Conservation (phyloP, 257 asterid genomes). For the Cynanchum wilfordii region DNA sequence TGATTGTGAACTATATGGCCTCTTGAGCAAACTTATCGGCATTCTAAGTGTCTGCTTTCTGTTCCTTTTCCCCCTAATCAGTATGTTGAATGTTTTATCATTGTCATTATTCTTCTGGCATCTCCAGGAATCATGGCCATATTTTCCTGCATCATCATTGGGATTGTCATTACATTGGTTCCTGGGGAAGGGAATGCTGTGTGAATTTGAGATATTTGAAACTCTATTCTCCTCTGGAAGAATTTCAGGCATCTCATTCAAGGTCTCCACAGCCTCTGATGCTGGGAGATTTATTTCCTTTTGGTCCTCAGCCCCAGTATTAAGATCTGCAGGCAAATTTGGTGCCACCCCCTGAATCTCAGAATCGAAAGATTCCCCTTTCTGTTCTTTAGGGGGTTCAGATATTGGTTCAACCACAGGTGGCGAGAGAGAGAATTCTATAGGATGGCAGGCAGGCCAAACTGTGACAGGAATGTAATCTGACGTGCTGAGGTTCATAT, state of each 20-base stretch:
- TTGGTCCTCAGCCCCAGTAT: constrained; percentile 49
- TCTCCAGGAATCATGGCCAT: constrained; percentile 29
- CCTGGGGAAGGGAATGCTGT: constrained; percentile 32
- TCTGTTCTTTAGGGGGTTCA: constrained; percentile 35
- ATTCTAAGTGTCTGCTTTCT: constrained; percentile 79
- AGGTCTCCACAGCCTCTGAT: constrained; percentile 51
- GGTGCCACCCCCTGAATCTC: constrained; percentile 52
- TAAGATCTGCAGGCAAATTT: constrained; percentile 54
- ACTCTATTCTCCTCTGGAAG: constrained; percentile 37
- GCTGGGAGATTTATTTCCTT: constrained; percentile 50
- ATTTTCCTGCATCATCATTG: constrained; percentile 36
- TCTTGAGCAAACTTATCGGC: constrained; percentile 88
- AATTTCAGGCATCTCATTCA: constrained; percentile 29
- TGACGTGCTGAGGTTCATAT: constrained; percentile 46
- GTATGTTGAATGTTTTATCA: constrained; percentile 71
- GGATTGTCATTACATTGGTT: constrained; percentile 34
- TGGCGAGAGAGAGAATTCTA: constrained; percentile 59
- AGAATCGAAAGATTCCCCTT: constrained; percentile 39
- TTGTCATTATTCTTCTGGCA: constrained; percentile 39
- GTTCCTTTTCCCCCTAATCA: constrained; percentile 85
- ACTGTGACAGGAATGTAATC: constrained; percentile 60
- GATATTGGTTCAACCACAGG: constrained; percentile 54
- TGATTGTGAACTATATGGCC: constrained; percentile 76
- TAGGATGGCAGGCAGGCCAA: constrained; percentile 76
- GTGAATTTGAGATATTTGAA: constrained; percentile 31